These are phyloP conservation scores for Linnemannia elongata DNA, from an alignment of 192 early-diverging fungal species.

Conservation along the genomic window DNA sequence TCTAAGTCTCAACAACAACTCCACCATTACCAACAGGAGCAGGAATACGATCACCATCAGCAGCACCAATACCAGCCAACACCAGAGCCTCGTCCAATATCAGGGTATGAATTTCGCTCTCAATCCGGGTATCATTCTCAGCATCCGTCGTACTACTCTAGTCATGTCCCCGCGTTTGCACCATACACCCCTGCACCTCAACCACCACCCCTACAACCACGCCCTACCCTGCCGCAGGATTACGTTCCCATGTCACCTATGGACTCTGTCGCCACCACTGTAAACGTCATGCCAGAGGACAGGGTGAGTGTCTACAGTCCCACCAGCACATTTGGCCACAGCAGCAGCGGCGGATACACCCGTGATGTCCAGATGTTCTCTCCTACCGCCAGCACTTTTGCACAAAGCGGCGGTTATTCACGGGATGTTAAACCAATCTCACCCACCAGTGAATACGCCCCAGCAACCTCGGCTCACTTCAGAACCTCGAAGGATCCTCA, in stretches of 20 bases:
- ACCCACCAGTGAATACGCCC: too few relatives aligned
- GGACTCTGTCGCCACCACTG: background rate
- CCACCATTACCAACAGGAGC: background rate
- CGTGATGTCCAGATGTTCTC: background rate
- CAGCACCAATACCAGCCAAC: background rate
- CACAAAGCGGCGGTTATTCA: background rate
- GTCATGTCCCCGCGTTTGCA: background rate
- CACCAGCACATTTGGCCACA: background rate
- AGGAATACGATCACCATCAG: background rate
- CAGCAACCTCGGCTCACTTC: background rate
- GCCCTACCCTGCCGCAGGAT: background rate
- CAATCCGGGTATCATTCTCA: background rate
- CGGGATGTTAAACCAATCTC: too few relatives aligned
- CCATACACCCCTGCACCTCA: background rate
- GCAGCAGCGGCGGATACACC: background rate
- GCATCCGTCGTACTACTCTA: background rate
- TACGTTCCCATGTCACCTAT: background rate
- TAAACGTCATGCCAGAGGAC: background rate
- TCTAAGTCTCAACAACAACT: background rate
- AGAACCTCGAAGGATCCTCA: background rate
- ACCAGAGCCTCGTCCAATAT: background rate
- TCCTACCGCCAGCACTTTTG: background rate
- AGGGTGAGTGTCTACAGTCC: background rate
- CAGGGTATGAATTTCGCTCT: background rate
- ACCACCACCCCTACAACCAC: background rate